phyloP scores from a whole-genome alignment of 73 alveolate genomes.

The Paramecium biaurelia region DNA sequence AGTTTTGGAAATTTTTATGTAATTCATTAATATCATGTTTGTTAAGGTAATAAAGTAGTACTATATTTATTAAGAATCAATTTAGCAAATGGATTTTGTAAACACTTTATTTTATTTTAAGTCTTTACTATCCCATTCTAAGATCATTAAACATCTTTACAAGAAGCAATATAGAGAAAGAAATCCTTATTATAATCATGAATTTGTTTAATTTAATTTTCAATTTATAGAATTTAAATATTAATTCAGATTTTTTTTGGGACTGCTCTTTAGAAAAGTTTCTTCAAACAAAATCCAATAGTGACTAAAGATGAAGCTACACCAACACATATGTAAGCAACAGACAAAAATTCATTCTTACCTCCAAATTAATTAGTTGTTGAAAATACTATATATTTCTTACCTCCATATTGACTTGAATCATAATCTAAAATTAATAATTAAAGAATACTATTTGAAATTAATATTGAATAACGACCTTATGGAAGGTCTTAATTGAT shows the following conservation, averaged over 20 bases:
- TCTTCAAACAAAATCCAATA: constrained; percentile 50
- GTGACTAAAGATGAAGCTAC: constrained; percentile 72
- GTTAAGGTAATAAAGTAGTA: background rate
- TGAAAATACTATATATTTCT: constrained; percentile 76
- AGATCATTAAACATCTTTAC: background rate
- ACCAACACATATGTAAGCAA: constrained; percentile 77
- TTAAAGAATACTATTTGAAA: background rate
- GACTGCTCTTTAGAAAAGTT: constrained; percentile 1
- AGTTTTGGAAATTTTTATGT: background rate
- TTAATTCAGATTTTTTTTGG: background rate
- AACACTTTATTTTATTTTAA: background rate
- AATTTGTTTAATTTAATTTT: background rate
- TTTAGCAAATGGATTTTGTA: background rate
- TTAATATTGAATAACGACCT: constrained; percentile 55
- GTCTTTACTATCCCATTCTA: background rate
- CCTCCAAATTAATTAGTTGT: constrained; percentile 86
- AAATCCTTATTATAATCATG: too few relatives aligned
- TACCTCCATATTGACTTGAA: constrained; percentile 75
- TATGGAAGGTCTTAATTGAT: constrained; percentile 61
- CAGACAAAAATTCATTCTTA: constrained; percentile 77
- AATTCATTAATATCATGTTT: background rate
- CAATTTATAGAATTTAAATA: background rate
- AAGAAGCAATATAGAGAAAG: background rate
- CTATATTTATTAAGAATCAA: background rate
- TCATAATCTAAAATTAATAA: constrained; percentile 71